These are phyloP conservation scores for Ganoderma lucidum DNA, from an alignment of 1,284 basidiomycete species.

Conservation along the genomic window DNA sequence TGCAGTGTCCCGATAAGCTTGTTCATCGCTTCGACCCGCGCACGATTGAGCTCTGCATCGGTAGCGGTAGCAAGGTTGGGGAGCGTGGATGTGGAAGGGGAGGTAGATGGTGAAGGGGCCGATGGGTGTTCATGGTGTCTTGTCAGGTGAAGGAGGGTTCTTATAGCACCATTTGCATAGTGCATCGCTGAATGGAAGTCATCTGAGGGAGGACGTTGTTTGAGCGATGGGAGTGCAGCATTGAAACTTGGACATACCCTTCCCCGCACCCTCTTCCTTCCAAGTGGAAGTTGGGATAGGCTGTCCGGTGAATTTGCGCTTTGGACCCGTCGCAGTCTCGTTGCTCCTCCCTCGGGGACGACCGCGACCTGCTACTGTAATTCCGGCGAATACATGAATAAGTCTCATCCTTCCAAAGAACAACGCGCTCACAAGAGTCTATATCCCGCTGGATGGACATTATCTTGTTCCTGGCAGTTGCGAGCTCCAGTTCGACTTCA, in stretches of 20 bases:
- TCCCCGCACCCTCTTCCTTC: constrained; percentile 38
- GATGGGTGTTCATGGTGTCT: constrained; percentile 24
- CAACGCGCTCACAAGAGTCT: constrained; percentile 56
- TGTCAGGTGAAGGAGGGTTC: constrained; percentile 50
- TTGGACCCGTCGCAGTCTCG: constrained; percentile 32
- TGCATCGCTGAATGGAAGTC: constrained; percentile 76
- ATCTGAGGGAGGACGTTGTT: constrained; percentile 47
- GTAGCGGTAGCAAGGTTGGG: constrained; percentile 43
- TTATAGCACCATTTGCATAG: constrained; percentile 64
- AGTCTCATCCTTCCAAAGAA: not conserved
- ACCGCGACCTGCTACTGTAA: constrained; percentile 49
- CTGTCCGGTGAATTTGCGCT: constrained; percentile 49
- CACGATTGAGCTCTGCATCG: constrained; percentile 59
- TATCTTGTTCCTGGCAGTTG: constrained; percentile 76
- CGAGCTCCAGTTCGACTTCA: constrained; percentile 81
- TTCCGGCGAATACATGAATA: constrained; percentile 9
- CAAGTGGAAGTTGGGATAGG: constrained; percentile 25
- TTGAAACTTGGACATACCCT: constrained; percentile 34
- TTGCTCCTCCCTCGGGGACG: constrained; percentile 47
- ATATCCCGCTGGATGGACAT: constrained; percentile 69
- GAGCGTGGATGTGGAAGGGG: constrained; percentile 50
- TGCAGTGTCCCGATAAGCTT: constrained; percentile 78
- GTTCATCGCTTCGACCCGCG: constrained; percentile 69
- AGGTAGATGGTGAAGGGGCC: constrained; percentile 51
- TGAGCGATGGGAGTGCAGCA: not conserved